Percentiles rank a stretch among this genome's conserved stretches.
Conservation (phyloP, 768 basidiomycete species). For the Cantharellus cinnabarinus region DNA sequence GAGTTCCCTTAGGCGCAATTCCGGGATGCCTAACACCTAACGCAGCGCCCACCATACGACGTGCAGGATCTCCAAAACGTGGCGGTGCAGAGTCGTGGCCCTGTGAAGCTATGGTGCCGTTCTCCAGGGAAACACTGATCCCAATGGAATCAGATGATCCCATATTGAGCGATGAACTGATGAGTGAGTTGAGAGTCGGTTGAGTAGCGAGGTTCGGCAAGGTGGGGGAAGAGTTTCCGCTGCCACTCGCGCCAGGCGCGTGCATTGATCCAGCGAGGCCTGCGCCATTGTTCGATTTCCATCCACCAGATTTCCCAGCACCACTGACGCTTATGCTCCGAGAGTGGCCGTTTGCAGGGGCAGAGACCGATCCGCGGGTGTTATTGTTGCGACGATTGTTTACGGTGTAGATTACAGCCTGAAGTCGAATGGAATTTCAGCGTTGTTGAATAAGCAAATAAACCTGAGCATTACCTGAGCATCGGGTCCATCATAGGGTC, state of each 20-base stretch:
- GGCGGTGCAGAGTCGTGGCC: conserved; percentile 21
- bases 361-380: conserved; percentile 24
- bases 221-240: conserved; percentile 56
- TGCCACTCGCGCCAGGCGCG: conserved; percentile 11
- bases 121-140: background rate
- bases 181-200: conserved; percentile 68
- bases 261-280: conserved; percentile 6
- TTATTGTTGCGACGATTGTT: conserved; percentile 21
- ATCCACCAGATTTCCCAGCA: background rate
- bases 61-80: conserved; percentile 72
- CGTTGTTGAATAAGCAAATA: background rate
- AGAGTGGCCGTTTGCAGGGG: conserved; percentile 1
- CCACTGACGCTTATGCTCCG: conserved; percentile 4
- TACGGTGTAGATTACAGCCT: conserved; percentile 54
- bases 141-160: background rate
- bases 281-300: background rate
- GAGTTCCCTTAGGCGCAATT: conserved; percentile 29
- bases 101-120: background rate
- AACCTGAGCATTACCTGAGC: conserved; percentile 34
- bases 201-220: conserved; percentile 63
- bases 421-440: background rate
- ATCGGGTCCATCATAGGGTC: conserved; percentile 88
- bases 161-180: conserved; percentile 39
- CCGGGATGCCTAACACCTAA: conserved; percentile 67
- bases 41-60: conserved; percentile 74